These are phyloP conservation scores for Oxytropis ochrocephala DNA, from an alignment of 306 rosid genomes.

Conservation along the genomic window DNA sequence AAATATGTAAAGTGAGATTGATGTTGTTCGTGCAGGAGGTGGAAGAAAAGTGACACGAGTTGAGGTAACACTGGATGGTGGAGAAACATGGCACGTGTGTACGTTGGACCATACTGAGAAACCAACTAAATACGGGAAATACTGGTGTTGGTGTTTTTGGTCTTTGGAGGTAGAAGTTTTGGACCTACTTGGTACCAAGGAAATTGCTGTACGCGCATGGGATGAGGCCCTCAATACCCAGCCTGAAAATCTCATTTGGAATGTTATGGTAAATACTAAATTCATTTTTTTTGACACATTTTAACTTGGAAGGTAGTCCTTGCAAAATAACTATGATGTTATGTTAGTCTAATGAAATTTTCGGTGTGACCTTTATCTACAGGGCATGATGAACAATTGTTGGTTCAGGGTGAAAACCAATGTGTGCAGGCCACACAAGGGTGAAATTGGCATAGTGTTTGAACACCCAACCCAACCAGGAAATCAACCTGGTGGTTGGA, in stretches of 20 bases:
- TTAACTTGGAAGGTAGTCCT: too few species aligned
- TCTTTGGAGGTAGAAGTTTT: constrained; percentile 72
- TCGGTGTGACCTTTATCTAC: not conserved
- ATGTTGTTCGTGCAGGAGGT: constrained; percentile 43
- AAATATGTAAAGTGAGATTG: not conserved
- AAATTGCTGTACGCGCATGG: constrained; percentile 88
- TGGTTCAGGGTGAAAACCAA: constrained; percentile 80
- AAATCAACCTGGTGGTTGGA: constrained; percentile 88
- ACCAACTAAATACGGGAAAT: constrained; percentile 64
- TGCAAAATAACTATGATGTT: too few species aligned
- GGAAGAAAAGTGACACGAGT: constrained; percentile 91
- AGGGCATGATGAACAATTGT: constrained; percentile 98
- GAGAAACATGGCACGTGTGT: constrained; percentile 72
- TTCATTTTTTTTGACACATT: too few species aligned
- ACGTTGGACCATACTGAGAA: constrained; percentile 52
- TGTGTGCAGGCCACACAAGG: constrained; percentile 64
- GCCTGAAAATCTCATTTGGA: constrained; percentile 89
- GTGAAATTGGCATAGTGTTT: constrained; percentile 73
- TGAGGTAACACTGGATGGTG: constrained; percentile 70
- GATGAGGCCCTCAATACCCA: constrained; percentile 82
- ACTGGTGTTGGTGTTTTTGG: constrained; percentile 99
- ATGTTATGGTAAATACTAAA: constrained; percentile 65
- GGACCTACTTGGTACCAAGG: constrained; percentile 57
- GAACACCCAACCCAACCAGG: constrained; percentile 91
- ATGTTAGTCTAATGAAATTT: not conserved